Percentiles rank a stretch among this genome's conserved stretches.
These are phyloP conservation scores for Leccinum uliginosum DNA, from an alignment of 768 basidiomycete genomes.

Conservation along the genomic window DNA sequence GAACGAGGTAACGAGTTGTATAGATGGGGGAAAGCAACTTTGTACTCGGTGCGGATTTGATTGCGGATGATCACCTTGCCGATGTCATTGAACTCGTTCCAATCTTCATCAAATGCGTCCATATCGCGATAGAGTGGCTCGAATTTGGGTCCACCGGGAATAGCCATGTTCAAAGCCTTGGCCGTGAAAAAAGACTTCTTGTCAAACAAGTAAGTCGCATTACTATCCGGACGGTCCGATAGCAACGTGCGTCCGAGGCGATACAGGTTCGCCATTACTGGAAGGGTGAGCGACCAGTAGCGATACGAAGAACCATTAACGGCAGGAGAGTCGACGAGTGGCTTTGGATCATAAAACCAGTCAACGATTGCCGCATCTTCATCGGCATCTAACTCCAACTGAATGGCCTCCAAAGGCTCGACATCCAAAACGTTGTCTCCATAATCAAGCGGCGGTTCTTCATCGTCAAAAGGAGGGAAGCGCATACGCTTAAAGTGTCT, in stretches of 20 bases:
- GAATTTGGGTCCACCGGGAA: slow-evolving; percentile 97
- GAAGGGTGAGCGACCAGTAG: slow-evolving; percentile 90
- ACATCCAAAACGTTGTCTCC: slow-evolving; percentile 99
- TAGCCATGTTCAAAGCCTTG: slow-evolving; percentile 94
- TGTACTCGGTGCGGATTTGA: slow-evolving; percentile 98
- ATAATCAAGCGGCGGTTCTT: slow-evolving; percentile 98
- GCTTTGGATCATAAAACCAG: slow-evolving; percentile 99
- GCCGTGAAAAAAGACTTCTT: slow-evolving; percentile 98
- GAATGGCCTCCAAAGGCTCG: slow-evolving; percentile 96
- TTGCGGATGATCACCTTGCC: slow-evolving; percentile 99
- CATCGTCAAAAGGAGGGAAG: slow-evolving; percentile 98
- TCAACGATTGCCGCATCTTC: slow-evolving; percentile 91
- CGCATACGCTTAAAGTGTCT: slow-evolving; percentile 99
- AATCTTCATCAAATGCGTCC: slow-evolving; percentile 97
- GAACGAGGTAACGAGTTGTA: slow-evolving; percentile 98
- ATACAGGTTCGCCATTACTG: slow-evolving; percentile 95
- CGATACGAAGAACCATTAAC: slow-evolving; percentile 94
- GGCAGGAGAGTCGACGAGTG: slow-evolving; percentile 81
- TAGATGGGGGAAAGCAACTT: slow-evolving; percentile 97
- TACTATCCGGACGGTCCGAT: slow-evolving; percentile 88
- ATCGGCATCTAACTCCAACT: slow-evolving; percentile 88
- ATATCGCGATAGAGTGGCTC: slow-evolving; percentile 96
- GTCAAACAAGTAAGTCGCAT: slow-evolving; percentile 92
- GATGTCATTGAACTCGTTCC: slow-evolving; percentile 99
- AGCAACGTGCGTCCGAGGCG: slow-evolving; percentile 91